Base-by-base conservation (phyloP, 257 asterid genomes). In the Pogostemon cablin region DNA sequence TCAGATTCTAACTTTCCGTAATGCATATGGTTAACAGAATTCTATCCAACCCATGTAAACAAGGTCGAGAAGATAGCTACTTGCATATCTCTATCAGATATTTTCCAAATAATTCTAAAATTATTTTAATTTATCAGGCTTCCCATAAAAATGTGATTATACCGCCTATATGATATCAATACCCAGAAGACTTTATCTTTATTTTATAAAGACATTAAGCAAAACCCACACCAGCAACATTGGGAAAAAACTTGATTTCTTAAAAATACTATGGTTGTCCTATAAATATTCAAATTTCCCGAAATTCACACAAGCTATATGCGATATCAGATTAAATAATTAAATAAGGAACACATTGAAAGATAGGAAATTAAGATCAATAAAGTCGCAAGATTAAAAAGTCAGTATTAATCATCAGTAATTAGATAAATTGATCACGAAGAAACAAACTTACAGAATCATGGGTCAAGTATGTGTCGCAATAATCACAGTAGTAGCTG, bases 401-500 rank as follows among this genome's bases (percentile, higher is more conserved):
- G 3, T 10, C 5, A 52, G 67, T 11, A 50, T 11, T 32, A 32
- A 43, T 3, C 53, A 55, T 6, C 9, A 58, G 37, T 6, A 35
- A 59, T 47, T 37, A 32, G 32, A 10, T 3, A 68, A 35, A 39
- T 17, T 8, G 3, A 49, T 15, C 6, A 11, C 37, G 39, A 37
- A 62, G 72, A 9, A 65, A 65, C 35, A 7, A 64, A 69, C 95
- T 82, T 69, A 93, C 98, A 11, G 98, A 90, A 84, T 93, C 98
- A 72, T 93, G 98, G n/a, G 98, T 93, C 88, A 93, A 77, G 87
- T 90, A 93, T 59, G 98, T 90, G 69, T 93, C 97, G 81, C 98
- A 93, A 64, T 93, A 93, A 78, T 93, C 98, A 62, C 98, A 93
- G 78, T 88, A 93, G 73, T 93, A 93, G 85, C 98, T 93, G 80